Conservation (phyloP, 805 yeast genomes). For the Kodamaea kaohsiungensis region DNA sequence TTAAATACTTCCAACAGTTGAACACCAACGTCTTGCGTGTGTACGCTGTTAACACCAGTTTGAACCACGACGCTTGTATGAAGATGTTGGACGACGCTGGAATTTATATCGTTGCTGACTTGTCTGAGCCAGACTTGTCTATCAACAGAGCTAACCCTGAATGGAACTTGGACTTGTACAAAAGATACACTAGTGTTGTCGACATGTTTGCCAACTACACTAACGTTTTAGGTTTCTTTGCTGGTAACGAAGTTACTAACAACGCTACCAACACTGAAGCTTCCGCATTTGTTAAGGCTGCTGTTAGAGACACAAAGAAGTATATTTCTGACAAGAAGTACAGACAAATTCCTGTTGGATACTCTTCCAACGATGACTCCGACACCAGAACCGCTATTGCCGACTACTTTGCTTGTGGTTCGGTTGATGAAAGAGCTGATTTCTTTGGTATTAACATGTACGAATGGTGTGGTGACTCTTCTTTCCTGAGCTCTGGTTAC, state of each 20-base stretch:
- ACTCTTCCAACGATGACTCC: slow-evolving; percentile 87
- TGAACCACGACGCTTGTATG: slow-evolving; percentile 45
- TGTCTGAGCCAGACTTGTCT: slow-evolving; percentile 71
- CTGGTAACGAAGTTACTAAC: slow-evolving; percentile 96
- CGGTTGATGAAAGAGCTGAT: slow-evolving; percentile 61
- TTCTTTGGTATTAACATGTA: slow-evolving; percentile 86
- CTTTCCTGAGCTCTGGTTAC: slow-evolving; percentile 66
- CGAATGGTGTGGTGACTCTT: slow-evolving; percentile 79
- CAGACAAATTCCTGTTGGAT: slow-evolving; percentile 89
- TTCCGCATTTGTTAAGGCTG: slow-evolving; percentile 94
- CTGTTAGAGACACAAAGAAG: slow-evolving; percentile 82
- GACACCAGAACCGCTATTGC: slow-evolving; percentile 79
- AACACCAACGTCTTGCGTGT: slow-evolving; percentile 46
- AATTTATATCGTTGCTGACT: slow-evolving; percentile 45
- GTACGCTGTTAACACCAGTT: slow-evolving; percentile 40
- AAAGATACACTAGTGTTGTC: slow-evolving; percentile 79
- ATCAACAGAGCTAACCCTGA: slow-evolving; percentile 74
- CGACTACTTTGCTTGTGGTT: slow-evolving; percentile 84
- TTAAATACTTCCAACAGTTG: slow-evolving; percentile 34
- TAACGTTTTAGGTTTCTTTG: slow-evolving; percentile 90
- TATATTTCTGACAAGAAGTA: slow-evolving; percentile 69
- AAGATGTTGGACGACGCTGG: slow-evolving; percentile 41
- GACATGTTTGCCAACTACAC: slow-evolving; percentile 76
- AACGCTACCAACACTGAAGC: slow-evolving; percentile 81
- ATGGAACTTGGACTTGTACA: slow-evolving; percentile 72